These are phyloP conservation scores for Hemisphaericaspora lyxosophila DNA, from an alignment of 1,139 yeast species.

Conservation along the genomic window DNA sequence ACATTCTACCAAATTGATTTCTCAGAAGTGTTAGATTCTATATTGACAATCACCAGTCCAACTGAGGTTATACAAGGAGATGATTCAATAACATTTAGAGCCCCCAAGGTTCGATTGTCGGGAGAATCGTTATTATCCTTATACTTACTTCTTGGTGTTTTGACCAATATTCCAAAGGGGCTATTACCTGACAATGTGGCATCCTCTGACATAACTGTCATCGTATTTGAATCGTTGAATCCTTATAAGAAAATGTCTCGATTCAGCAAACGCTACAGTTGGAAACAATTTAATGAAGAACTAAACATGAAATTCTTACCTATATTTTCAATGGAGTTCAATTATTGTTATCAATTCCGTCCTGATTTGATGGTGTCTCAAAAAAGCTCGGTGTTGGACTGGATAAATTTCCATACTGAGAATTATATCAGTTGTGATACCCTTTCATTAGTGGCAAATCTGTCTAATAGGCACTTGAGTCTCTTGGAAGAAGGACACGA, in stretches of 20 bases:
- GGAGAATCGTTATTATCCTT: constrained; percentile 29
- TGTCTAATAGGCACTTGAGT: constrained; percentile 10
- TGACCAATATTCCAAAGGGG: constrained; percentile 24
- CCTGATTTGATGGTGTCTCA: constrained; percentile 33
- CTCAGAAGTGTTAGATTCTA: constrained; percentile 20
- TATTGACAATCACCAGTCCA: constrained; percentile 28
- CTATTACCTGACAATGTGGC: constrained; percentile 20
- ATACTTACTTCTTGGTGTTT: constrained; percentile 25
- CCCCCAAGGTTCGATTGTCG: constrained; percentile 28
- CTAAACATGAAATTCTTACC: constrained; percentile 25
- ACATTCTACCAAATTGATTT: constrained; percentile 26
- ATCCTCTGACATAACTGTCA: constrained; percentile 30
- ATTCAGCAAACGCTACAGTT: constrained; percentile 16
- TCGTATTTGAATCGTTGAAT: constrained; percentile 22
- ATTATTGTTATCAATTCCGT: constrained; percentile 28
- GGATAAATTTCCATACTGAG: constrained; percentile 38
- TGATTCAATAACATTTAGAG: constrained; percentile 5
- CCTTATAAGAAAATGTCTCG: constrained; percentile 17
- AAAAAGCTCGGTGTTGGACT: constrained; percentile 38
- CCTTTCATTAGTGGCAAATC: constrained; percentile 19
- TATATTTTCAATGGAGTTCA: constrained; percentile 28
- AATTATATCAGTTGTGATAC: constrained; percentile 26
- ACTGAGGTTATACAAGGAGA: constrained; percentile 6
- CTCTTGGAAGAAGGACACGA: constrained; percentile 12
- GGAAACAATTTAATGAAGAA: constrained; percentile 15